Base-by-base conservation (phyloP, 371 early-diverging fungal genomes). In the Mycotypha africana region DNA sequence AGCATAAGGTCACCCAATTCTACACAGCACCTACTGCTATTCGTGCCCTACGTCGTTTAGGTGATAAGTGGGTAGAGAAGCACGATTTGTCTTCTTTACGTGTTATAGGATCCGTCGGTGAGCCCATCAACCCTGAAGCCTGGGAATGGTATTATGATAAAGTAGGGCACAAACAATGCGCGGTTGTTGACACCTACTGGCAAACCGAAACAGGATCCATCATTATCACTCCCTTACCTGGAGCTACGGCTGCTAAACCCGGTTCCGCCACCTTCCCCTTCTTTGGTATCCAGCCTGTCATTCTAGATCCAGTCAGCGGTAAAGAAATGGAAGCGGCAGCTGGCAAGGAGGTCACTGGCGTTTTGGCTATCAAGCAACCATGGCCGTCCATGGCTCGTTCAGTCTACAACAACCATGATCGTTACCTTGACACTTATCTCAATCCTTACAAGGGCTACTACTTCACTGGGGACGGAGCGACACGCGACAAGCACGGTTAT, bases 21-120 rank as follows among this genome's bases (percentile, higher is more conserved):
- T 99, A 98, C 66, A 99, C 99, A 20, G 98, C 99, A 0, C 99
- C 99, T 16, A 99, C 99, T 2, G 95, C 96, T 24, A 92, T 99
- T 53, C 88, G 99, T 43, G 92, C 95, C 2, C 75, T 98, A 45
- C 85, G 92, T 45, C 82, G 90, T 15, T 58, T 88, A n/a, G 95
- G 95, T 25, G 88, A 95, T 53, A 76, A 85, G 28, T 81, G 80
- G 76, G 79, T 93, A 25, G 70, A 83, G 48, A 75, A 77, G 6
- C 76, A 82, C 59, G 82, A 88, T 45, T 73, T 96, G 43, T 76
- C 81, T 12, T 75, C 87, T 12, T 77, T 99, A 32, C 80, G 95
- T 43, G 83, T 95, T 16, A 84, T 99, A 26, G 99, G 96, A 17
- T 88, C 91, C 26, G 99, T 98, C 4, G 99, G 99, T 34, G 99